phyloP scores from a whole-genome alignment of 768 basidiomycete genomes.

The Daedalea quercina region DNA sequence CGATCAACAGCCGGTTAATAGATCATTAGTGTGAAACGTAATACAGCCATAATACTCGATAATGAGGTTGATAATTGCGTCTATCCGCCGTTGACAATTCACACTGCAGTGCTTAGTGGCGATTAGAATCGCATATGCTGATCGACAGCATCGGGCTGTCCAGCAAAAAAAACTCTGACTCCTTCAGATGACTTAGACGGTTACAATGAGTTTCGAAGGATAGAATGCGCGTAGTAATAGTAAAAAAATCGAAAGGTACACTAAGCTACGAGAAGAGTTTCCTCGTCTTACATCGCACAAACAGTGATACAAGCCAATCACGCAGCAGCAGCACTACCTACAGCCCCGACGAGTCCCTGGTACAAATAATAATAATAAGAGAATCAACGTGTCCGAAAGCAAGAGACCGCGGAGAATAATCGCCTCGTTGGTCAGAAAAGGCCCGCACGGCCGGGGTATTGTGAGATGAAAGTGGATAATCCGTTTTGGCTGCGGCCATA shows the following conservation, averaged over 20 bases:
- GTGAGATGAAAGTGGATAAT: neutral
- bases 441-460: neutral
- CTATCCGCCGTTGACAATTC: no score
- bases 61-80: no score
- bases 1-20: no score
- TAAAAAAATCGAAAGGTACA: neutral
- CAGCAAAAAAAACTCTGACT: no score
- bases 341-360: neutral
- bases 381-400: neutral
- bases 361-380: neutral
- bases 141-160: no score
- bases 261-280: neutral
- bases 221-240: neutral
- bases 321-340: neutral
- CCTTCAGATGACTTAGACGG: no score
- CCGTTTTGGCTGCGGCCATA: neutral
- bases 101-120: no score
- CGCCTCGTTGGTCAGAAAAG: neutral
- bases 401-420: neutral
- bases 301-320: neutral
- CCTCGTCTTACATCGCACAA: neutral
- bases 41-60: neutral
- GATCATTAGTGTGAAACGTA: neutral
- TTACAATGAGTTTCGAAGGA: no score
- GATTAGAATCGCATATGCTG: no score